These are phyloP conservation scores for Rhamnella rubrinervis DNA, from an alignment of 331 rosid species.

Conservation along the genomic window DNA sequence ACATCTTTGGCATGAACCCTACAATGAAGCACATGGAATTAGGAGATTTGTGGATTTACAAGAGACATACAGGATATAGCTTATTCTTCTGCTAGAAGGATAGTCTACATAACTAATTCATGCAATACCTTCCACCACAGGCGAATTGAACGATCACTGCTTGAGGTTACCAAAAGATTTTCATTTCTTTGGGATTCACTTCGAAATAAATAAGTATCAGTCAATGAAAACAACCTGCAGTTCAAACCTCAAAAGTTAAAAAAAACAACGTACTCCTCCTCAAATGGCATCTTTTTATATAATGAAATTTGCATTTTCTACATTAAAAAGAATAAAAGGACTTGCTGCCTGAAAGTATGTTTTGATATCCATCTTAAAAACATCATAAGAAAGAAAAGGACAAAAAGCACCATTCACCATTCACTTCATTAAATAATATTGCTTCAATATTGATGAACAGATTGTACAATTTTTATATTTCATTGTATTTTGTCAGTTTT, in stretches of 20 bases:
- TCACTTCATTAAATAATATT: conserved; percentile 10
- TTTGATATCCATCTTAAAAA: not conserved
- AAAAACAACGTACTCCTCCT: conserved; percentile 10
- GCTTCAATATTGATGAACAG: not conserved
- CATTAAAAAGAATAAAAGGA: not conserved
- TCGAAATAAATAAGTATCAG: conserved; percentile 45
- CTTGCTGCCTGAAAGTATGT: not conserved
- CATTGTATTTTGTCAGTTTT: not conserved
- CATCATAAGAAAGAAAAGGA: not conserved
- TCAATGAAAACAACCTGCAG: conserved; percentile 69
- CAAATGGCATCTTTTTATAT: conserved; percentile 7
- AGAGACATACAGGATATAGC: not conserved
- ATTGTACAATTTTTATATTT: not conserved
- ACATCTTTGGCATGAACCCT: conserved; percentile 57
- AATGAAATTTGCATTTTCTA: not conserved
- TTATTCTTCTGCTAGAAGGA: not conserved
- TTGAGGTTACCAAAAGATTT: conserved; percentile 70
- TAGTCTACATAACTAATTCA: conserved; percentile 11
- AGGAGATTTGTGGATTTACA: not conserved
- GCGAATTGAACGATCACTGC: conserved; percentile 72
- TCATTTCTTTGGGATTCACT: conserved; percentile 32
- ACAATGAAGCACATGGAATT: conserved; percentile 13
- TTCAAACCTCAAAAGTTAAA: conserved; percentile 23
- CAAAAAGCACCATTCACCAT: not conserved
- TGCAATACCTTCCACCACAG: conserved; percentile 77